Percentiles rank a stretch among this genome's conserved stretches.
Evolutionary conservation across 2,329 filamentous ascomycete genomes (phyloP).

Genomic region (Ophiosphaerella korrae): DNA sequence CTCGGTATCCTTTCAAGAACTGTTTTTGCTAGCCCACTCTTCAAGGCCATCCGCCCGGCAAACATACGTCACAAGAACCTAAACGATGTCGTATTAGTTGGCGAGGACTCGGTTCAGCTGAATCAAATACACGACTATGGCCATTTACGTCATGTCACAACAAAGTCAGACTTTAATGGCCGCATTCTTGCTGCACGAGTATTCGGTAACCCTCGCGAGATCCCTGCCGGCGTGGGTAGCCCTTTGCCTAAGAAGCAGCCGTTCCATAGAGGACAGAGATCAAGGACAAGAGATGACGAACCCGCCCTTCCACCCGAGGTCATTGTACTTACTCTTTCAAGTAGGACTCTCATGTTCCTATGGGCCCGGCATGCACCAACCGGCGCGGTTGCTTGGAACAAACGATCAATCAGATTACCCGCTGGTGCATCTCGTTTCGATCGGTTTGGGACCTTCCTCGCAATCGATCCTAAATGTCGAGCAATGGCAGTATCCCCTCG

Average conservation of each 20-base stretch:
- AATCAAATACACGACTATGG: slow-evolving; percentile 73
- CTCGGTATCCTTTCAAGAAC: slow-evolving; percentile 81
- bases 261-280: slow-evolving; percentile 16
- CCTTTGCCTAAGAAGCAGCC: slow-evolving; percentile 18
- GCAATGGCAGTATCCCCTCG: slow-evolving; percentile 71
- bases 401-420: slow-evolving; percentile 65
- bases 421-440: slow-evolving; percentile 58
- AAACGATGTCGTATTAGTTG: slow-evolving; percentile 87
- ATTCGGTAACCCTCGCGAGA: slow-evolving; percentile 60
- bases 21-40: slow-evolving; percentile 73
- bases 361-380: slow-evolving; percentile 61
- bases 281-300: slow-evolving; percentile 26
- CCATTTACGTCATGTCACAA: slow-evolving; percentile 75
- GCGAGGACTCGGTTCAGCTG: slow-evolving; percentile 80
- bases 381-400: slow-evolving; percentile 64
- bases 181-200: slow-evolving; percentile 80
- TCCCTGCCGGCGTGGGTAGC: slow-evolving; percentile 25
- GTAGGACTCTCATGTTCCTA: slow-evolving; percentile 76
- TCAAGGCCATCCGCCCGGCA: slow-evolving; percentile 79
- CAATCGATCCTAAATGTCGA: slow-evolving; percentile 74
- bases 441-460: slow-evolving; percentile 68
- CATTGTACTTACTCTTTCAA: slow-evolving; percentile 76
- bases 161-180: slow-evolving; percentile 77
- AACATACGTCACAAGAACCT: slow-evolving; percentile 70
- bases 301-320: slow-evolving; percentile 70